phyloP scores from a whole-genome alignment of 441 rosid genomes.

The Adansonia rubrostipa region DNA sequence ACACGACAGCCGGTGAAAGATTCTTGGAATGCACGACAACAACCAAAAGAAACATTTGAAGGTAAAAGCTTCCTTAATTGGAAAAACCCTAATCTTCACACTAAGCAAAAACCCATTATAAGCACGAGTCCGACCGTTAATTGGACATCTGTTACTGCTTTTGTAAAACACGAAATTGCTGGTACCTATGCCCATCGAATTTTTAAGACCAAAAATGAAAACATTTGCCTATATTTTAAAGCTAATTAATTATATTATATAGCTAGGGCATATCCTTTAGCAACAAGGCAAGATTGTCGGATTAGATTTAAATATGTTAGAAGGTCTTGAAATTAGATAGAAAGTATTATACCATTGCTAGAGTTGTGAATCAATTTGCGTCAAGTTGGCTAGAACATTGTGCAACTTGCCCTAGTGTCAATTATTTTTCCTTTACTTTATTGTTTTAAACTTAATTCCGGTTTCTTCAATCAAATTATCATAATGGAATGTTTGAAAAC shows the following conservation, averaged over 20 bases:
- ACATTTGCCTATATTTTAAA: not conserved
- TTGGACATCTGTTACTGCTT: slow-evolving; percentile 30
- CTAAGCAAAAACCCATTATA: not conserved
- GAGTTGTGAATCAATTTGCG: not conserved
- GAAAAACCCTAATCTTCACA: slow-evolving; percentile 18
- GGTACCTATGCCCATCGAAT: slow-evolving; percentile 1
- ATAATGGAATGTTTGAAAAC: not conserved
- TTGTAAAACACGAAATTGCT: slow-evolving; percentile 16
- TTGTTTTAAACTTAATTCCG: no score
- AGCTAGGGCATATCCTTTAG: slow-evolving; percentile 13
- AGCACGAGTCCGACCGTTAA: slow-evolving; percentile 13
- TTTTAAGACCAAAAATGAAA: not conserved
- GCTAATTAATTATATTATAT: not conserved
- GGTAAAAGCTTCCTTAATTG: slow-evolving; percentile 38
- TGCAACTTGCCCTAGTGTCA: not conserved
- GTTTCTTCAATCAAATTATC: not conserved
- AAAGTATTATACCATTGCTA: not conserved
- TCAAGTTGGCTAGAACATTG: not conserved
- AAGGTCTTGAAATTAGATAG: not conserved
- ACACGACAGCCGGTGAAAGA: slow-evolving; percentile 12
- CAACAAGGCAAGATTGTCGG: slow-evolving; percentile 39
- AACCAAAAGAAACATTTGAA: slow-evolving; percentile 30
- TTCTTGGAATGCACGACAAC: slow-evolving; percentile 48
- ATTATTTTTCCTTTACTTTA: no score
- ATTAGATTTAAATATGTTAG: slow-evolving; percentile 8